A percentile compares a stretch with the other conserved stretches of the same genome.
Evolutionary conservation across 108 stramenopile species (phyloP).

Genomic region (Epipyxis sp.): DNA sequence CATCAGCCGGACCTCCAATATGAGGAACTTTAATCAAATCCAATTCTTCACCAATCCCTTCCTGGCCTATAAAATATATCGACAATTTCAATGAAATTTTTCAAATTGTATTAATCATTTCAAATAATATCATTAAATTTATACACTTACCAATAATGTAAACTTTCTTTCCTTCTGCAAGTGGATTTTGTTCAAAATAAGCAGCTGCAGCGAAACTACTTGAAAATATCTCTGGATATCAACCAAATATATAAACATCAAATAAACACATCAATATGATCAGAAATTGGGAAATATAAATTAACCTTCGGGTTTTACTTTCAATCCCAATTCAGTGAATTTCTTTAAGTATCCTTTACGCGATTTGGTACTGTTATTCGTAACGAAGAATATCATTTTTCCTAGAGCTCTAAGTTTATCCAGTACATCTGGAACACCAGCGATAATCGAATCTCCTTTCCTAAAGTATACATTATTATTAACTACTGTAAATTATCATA

Average conservation of each 20-base stretch:
- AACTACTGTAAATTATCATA: background rate
- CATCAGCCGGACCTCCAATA: conserved; percentile 86
- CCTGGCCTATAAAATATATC: conserved; percentile 29
- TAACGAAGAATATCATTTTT: conserved; percentile 94
- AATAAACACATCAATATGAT: background rate
- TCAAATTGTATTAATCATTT: no score
- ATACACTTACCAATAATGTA: no score
- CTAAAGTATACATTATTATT: background rate
- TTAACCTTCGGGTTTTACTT: conserved; percentile 68
- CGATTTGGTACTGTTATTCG: conserved; percentile 94
- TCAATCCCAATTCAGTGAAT: conserved; percentile 24
- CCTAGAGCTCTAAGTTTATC: conserved; percentile 68
- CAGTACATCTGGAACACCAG: conserved; percentile 10
- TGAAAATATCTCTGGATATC: conserved; percentile 73
- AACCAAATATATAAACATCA: background rate
- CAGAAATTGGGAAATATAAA: background rate
- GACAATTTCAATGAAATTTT: no score
- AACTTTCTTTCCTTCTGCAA: conserved; percentile 78
- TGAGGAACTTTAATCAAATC: conserved; percentile 87
- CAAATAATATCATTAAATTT: no score
- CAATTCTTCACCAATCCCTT: conserved; percentile 42
- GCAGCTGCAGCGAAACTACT: conserved; percentile 92
- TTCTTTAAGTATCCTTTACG: conserved; percentile 49
- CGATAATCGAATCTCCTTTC: conserved; percentile 7
- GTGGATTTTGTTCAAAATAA: conserved; percentile 82